Evolutionary conservation across 129 eudicot species (phyloP), one percentile per base, ranked within the genome.

Genomic region (Chrysanthemum makinoi): DNA sequence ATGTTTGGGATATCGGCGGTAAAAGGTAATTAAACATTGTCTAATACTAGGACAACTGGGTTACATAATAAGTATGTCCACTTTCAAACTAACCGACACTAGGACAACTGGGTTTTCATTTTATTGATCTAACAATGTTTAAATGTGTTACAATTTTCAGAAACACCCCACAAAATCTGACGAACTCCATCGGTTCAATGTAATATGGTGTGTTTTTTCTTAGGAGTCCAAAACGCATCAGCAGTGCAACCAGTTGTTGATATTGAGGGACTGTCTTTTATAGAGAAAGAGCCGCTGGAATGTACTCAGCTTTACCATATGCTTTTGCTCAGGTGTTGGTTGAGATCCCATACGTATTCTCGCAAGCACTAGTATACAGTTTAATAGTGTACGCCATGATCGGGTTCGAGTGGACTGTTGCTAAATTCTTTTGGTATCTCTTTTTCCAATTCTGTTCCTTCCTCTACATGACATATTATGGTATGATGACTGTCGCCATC

Each of bases 201-300:
- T n/a, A n/a, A n/a, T 80, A 80, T 8, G 50, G 79, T 6, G 83
- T 85, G 10, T 66, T 53, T 80, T 8, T 84, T 84, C 75, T 55
- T 80, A 2, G 85, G 88, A 10, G 26, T 84, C 14, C 83, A 73
- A 77, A 84, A 84, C 57, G 68, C 80, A 13, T 17, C 79, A 2
- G 18, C 83, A 2, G 88, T 81, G 13, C 85, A 84, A 59, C 88
- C 88, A 0, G 83, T 84, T 43, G 85, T 80, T 4, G 85, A 72
- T 7, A 52, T 84, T 3, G 88, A 84, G 39, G 88, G 2, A 84
- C 88, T 2, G 88, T 84, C 16, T 84, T 77, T 55, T 84, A 84
- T 26, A 65, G 88, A 62, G 88, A 84, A 77, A 54, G 88, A 80
- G 85, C 85, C 7, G 88, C 85, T 0, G 88, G 87, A 59, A 83